phyloP scores from a whole-genome alignment of 1,139 yeast genomes.

The Lizanozyma gosingica region DNA sequence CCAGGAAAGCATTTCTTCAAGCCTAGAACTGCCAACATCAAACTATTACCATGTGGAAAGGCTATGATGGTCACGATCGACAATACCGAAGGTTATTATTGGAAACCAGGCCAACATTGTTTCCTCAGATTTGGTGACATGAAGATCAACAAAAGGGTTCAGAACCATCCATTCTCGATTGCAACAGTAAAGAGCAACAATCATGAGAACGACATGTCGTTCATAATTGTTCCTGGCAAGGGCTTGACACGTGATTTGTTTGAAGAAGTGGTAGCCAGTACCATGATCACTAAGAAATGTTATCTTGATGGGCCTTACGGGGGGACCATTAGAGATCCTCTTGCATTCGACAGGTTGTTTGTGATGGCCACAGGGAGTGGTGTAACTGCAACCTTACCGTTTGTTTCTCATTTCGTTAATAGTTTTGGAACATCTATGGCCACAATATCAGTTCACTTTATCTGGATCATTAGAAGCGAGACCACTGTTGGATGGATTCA shows the following conservation, averaged over 20 bases:
- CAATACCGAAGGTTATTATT: constrained; percentile 23
- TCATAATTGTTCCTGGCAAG: constrained; percentile 40
- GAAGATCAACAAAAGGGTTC: constrained; percentile 26
- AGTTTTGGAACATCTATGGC: constrained; percentile 5
- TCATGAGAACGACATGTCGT: constrained; percentile 26
- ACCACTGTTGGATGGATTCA: constrained; percentile 39
- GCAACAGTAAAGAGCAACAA: constrained; percentile 16
- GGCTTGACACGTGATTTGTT: constrained; percentile 39
- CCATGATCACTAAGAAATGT: neutral
- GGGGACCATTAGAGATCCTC: constrained; percentile 41
- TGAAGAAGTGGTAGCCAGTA: neutral
- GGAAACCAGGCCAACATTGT: constrained; percentile 59
- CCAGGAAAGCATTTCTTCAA: constrained; percentile 36
- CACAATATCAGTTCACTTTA: constrained; percentile 22
- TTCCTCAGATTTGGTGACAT: constrained; percentile 41
- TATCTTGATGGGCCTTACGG: constrained; percentile 61
- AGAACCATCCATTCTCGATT: constrained; percentile 60
- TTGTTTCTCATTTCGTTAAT: constrained; percentile 21
- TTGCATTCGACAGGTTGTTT: constrained; percentile 40
- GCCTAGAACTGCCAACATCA: constrained; percentile 36
- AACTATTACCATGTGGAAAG: constrained; percentile 21
- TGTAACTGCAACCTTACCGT: constrained; percentile 45
- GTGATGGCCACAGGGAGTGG: constrained; percentile 47
- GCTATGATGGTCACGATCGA: constrained; percentile 36
- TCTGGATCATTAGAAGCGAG: constrained; percentile 38